These are phyloP conservation scores for Clavariopsis aquatica DNA, from an alignment of 495 filamentous ascomycete species.

Conservation along the genomic window DNA sequence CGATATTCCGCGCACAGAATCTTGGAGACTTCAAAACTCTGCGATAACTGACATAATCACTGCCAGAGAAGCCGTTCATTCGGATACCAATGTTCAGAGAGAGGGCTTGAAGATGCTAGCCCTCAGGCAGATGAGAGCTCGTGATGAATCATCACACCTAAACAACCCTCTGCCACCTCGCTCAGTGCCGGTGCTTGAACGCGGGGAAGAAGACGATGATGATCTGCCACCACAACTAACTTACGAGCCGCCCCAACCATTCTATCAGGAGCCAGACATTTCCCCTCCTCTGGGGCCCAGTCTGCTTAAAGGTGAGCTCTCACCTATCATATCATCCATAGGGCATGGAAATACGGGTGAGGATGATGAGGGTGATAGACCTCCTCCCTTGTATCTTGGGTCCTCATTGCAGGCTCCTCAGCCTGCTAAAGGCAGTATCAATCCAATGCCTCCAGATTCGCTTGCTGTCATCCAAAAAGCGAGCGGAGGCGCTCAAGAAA, in stretches of 20 bases:
- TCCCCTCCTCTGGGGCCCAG: constrained; percentile 5
- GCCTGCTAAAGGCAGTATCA: constrained; percentile 13
- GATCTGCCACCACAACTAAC: constrained; percentile 30
- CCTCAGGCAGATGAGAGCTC: background rate
- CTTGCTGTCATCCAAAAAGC: background rate
- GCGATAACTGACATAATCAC: background rate
- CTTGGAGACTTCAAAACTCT: background rate
- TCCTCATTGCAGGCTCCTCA: background rate
- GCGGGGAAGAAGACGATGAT: constrained; percentile 14
- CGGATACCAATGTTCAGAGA: background rate
- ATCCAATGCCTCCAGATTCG: constrained; percentile 16
- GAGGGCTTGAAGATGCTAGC: background rate
- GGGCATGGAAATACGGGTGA: constrained; percentile 4
- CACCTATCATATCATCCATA: constrained; percentile 25
- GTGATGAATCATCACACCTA: background rate
- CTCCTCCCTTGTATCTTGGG: constrained; percentile 1
- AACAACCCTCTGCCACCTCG: background rate
- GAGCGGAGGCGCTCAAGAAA: constrained; percentile 4
- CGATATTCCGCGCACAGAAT: background rate
- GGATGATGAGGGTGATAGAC: constrained; percentile 19
- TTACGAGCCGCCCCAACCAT: constrained; percentile 17
- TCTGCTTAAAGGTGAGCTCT: constrained; percentile 23
- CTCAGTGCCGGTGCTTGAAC: background rate
- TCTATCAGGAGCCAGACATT: constrained; percentile 8
- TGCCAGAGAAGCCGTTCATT: background rate